Base-by-base conservation (phyloP, 1,139 yeast species). In the Kluyveromyces sp. region DNA sequence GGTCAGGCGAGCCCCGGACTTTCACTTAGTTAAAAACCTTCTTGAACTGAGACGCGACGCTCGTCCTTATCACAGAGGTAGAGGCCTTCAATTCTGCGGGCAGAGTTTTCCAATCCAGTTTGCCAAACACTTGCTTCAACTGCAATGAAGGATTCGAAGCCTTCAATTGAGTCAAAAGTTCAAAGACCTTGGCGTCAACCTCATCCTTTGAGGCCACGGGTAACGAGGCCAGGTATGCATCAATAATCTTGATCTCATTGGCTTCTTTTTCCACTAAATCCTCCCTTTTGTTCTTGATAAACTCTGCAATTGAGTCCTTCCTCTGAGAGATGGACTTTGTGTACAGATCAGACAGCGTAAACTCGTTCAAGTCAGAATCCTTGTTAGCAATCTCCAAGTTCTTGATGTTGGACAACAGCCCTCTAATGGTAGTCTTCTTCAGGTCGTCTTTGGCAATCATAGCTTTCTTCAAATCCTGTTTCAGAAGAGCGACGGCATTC, bases 231-330 rank as follows among this genome's bases (percentile, higher is more conserved):
- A 73, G 54, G 48, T 79, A 74, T 32, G 63, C 60, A 26, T 69
- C 53, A 36, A 81, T 67, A 36, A 78, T 63, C 0, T 56, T 63
- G 26, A 74, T 61, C 59, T 80, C 85, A 31, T 66, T 61, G 22
- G 65, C 53, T 60, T 81, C 88, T 48, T 71, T 75, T 25, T 70
- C 72, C 3, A 75, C 83, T 47, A 80, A 61, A 51, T 80, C 87
- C 2, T 66, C 67, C 42, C 85, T 69, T 13, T 70, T 67, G 38
- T 77, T 75, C 29, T 67, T 66, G 30, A 60, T 47, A 55, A 73
- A 81, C 51, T 78, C 78, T 6, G 60, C 66, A 35, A 77, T 76
- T 1, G 83, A 73, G 45, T 75, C 76, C 38, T 57, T 58, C 50
- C 86, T 70, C 52, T 79, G 80, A 35, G 71, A 68, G 44, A 75